Evolutionary conservation across 1,284 basidiomycete species (phyloP), one percentile per base, ranked within the genome.

Genomic region (Vanrija sp.): DNA sequence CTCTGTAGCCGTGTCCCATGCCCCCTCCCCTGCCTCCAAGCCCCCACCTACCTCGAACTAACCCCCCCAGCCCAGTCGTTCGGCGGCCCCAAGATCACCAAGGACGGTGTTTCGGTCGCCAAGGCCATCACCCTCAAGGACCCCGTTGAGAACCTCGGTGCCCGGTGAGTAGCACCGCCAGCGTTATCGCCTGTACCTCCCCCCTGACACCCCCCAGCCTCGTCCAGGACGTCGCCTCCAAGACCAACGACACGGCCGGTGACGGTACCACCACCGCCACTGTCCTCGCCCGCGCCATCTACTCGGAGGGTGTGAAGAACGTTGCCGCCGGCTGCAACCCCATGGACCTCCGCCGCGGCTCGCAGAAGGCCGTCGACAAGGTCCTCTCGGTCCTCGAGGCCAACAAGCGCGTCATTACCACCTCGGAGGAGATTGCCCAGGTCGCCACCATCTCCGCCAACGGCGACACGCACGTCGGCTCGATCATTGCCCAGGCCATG

Each of bases 401-500:
- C 45, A 88, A 98, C 78, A 87, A 96, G 70, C 89, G 93, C 74
- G 89, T 87, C 48, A 91, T 98, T 79, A 98, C 94, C 66, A 98
- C 95, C 44, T 92, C 88, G 16, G 91, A 91, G 50, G 95, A 98
- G 81, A 98, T 98, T 71, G 92, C 95, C 21, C 65, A 79, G 72
- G 94, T 98, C 61, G 95, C 95, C 18, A 98, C 95, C 68, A 98
- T 98, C 78, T 96, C 92, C 43, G 95, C 94, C 55, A 98, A 98
- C 78, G 95, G 94, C 60, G 94, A 98, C 79, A 82, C 80, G 19
- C 93, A 98, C 76, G 85, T 98, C 65, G 95, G 95, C 53, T 86
- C 88, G 76, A 85, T 98, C 71, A 98, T 98, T 78, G 93, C 95
- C n/a, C 91, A 93, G 73, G 95, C 95, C 3, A 98, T 98, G 95